A percentile compares a stretch with the other conserved stretches of the same genome.
Evolutionary conservation across 352 stramenopile species (phyloP).

Genomic region (Globisporangium cystogenes): DNA sequence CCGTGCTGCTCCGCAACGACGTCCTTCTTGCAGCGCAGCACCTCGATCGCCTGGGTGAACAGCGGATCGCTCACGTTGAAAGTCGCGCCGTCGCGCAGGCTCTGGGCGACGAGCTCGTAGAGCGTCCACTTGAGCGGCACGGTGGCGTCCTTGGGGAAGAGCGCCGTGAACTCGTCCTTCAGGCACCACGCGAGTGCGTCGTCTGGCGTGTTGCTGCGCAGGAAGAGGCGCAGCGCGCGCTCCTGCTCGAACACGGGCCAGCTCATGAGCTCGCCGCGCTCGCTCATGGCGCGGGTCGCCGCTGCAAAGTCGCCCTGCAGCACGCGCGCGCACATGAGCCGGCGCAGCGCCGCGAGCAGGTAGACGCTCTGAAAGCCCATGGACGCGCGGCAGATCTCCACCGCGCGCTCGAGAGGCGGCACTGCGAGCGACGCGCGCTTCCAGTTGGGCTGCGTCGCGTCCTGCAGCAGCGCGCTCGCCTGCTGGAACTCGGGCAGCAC

Average conservation of each 20-base stretch:
- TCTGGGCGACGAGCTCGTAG: conserved; percentile 59
- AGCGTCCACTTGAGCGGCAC: conserved; percentile 65
- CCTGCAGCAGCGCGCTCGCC: conserved; percentile 44
- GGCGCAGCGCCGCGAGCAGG: conserved; percentile 48
- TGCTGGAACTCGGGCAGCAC: conserved; percentile 71
- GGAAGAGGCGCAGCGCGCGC: conserved; percentile 51
- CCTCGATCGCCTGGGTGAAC: conserved; percentile 51
- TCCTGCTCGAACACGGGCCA: conserved; percentile 70
- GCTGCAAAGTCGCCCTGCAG: conserved; percentile 48
- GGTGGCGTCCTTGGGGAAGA: conserved; percentile 53
- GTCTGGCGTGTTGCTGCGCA: conserved; percentile 46
- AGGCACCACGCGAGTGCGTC: conserved; percentile 46
- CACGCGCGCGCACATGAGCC: conserved; percentile 56
- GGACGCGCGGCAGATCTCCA: conserved; percentile 69
- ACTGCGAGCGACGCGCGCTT: conserved; percentile 45
- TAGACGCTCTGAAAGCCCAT: conserved; percentile 76
- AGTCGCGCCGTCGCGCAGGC: conserved; percentile 34
- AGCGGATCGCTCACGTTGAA: conserved; percentile 50
- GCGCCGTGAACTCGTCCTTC: conserved; percentile 43
- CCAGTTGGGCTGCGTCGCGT: conserved; percentile 34
- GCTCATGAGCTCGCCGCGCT: conserved; percentile 66
- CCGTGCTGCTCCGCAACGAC: conserved; percentile 28
- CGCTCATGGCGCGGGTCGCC: conserved; percentile 52
- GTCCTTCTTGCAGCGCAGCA: conserved; percentile 59
- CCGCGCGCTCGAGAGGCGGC: conserved; percentile 51